Conservation (phyloP, 2,329 filamentous ascomycete genomes). For the Metarhizium brunneum region DNA sequence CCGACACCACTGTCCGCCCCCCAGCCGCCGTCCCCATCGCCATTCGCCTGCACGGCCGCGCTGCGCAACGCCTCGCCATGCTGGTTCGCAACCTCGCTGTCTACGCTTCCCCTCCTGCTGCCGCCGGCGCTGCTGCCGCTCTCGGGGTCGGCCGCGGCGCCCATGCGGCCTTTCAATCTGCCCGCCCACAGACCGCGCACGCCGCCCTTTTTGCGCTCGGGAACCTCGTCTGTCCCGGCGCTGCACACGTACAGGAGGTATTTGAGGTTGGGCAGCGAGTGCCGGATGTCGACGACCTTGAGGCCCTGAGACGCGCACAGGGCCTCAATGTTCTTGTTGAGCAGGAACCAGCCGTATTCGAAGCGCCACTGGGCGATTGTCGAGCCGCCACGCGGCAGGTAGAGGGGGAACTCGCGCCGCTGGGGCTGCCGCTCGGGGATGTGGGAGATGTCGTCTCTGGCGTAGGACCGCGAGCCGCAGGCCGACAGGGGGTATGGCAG, state of each 20-base stretch:
- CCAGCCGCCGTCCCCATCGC: conserved; percentile 3
- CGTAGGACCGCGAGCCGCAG: conserved; percentile 64
- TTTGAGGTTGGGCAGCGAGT: conserved; percentile 88
- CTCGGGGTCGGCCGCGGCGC: conserved; percentile 24
- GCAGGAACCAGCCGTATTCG: conserved; percentile 91
- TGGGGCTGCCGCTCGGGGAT: conserved; percentile 36
- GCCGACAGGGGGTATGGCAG: conserved; percentile 72
- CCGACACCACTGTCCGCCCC: conserved; percentile 17
- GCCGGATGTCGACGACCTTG: conserved; percentile 78
- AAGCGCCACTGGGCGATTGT: conserved; percentile 74
- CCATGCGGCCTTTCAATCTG: conserved; percentile 27
- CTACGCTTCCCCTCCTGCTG: conserved; percentile 33
- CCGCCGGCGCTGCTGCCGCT: conserved; percentile 27
- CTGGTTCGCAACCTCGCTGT: conserved; percentile 30
- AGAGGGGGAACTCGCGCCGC: conserved; percentile 71
- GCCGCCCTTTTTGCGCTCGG: conserved; percentile 51
- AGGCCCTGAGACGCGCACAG: conserved; percentile 58
- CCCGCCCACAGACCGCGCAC: conserved; percentile 49
- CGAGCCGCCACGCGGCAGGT: conserved; percentile 52
- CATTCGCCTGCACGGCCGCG: conserved; percentile 20
- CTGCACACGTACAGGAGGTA: conserved; percentile 86
- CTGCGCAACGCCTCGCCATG: conserved; percentile 29
- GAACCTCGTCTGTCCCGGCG: conserved; percentile 58
- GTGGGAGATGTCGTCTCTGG: conserved; percentile 64
- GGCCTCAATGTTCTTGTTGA: conserved; percentile 88